A percentile compares a stretch with the other conserved stretches of the same genome.
Evolutionary conservation across 768 basidiomycete genomes (phyloP).

Genomic region (Leccinum subtestaceum): DNA sequence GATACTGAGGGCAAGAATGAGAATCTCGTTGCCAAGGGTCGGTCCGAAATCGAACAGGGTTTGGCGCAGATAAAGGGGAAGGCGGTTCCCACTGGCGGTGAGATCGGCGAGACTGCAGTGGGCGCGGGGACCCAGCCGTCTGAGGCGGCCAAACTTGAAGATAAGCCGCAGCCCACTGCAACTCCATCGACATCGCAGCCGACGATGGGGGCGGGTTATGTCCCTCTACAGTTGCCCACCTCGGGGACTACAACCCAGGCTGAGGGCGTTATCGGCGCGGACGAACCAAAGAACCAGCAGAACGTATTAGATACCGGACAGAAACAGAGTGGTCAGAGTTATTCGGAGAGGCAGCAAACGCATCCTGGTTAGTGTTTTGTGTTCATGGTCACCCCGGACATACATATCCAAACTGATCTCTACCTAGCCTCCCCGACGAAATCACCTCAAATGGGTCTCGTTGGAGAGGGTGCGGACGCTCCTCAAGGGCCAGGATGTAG

Average conservation of each 20-base stretch:
- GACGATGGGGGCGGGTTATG: background rate
- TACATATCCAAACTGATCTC: background rate
- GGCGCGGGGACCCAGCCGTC: background rate
- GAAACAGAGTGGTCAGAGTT: background rate
- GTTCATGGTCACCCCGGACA: background rate
- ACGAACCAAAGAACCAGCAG: background rate
- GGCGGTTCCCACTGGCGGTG: background rate
- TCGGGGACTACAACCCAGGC: background rate
- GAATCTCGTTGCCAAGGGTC: constrained; percentile 37
- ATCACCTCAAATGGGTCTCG: background rate
- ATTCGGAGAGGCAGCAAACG: background rate
- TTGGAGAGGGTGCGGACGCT: constrained; percentile 1
- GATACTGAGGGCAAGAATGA: constrained; percentile 30
- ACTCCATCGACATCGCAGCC: background rate
- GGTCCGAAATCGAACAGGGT: constrained; percentile 40
- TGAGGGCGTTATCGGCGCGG: background rate
- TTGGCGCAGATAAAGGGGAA: constrained; percentile 31
- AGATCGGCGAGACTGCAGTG: background rate
- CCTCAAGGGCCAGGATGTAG: constrained; percentile 6
- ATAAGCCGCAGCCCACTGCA: background rate
- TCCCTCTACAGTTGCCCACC: background rate
- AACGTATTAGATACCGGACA: background rate
- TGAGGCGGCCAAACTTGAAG: background rate
- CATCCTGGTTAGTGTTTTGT: constrained; percentile 2
- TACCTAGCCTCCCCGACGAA: background rate